Conservation (phyloP, 768 basidiomycete species). For the Kwoniella botswanensis region DNA sequence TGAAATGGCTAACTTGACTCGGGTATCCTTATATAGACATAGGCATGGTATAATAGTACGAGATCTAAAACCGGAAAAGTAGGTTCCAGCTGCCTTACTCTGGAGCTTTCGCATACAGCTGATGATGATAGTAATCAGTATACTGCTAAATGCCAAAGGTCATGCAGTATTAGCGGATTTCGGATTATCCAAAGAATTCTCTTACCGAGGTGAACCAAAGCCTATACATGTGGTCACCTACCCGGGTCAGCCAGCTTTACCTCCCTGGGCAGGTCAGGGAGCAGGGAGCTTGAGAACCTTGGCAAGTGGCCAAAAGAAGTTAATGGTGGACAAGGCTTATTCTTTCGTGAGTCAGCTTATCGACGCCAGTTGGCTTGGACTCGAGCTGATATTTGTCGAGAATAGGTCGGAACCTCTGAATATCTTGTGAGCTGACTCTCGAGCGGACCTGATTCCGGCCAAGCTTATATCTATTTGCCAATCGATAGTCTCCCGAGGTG, state of each 20-base stretch:
- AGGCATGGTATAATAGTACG: conserved; percentile 94
- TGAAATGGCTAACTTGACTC: background rate
- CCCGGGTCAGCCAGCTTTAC: conserved; percentile 31
- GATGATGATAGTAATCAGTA: conserved; percentile 49
- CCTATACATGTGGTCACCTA: conserved; percentile 37
- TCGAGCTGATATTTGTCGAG: background rate
- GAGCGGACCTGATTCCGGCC: background rate
- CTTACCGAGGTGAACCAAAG: conserved; percentile 42
- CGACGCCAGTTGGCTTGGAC: background rate
- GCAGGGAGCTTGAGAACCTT: conserved; percentile 29
- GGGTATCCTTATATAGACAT: conserved; percentile 60
- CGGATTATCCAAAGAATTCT: conserved; percentile 61
- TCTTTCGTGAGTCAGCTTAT: conserved; percentile 39
- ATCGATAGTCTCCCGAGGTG: conserved; percentile 80
- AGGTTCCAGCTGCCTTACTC: background rate
- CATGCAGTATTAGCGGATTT: conserved; percentile 98
- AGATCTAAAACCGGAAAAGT: conserved; percentile 86
- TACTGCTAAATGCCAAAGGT: conserved; percentile 89
- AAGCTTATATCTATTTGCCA: background rate
- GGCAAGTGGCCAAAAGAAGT: conserved; percentile 20
- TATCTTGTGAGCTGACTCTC: conserved; percentile 46
- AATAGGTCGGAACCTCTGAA: conserved; percentile 45
- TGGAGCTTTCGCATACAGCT: background rate
- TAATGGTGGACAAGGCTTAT: conserved; percentile 39
- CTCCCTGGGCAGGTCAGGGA: conserved; percentile 46